Evolutionary conservation across 2,329 filamentous ascomycete genomes (phyloP), one percentile per base, ranked within the genome.

Genomic region (Phyllosticta citrichinensis): DNA sequence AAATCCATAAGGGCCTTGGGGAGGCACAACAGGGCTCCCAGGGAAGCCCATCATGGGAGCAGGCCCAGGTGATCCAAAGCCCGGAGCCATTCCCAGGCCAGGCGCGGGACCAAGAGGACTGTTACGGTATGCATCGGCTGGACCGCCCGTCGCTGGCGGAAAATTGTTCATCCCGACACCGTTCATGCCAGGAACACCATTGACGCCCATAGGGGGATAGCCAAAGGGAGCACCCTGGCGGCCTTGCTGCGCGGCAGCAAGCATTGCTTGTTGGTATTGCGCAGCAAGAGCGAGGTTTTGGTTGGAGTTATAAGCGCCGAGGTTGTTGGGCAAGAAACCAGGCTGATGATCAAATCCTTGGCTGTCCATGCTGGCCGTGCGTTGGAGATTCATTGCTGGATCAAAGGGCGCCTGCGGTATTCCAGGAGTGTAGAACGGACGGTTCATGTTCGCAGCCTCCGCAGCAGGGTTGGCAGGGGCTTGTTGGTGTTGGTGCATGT

Each of bases 251-350:
- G 54, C 54, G n/a, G 79, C 68, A 53, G 80, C 78, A 24, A 83
- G 71, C 66, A 82, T 78, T 35, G 76, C 75, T 68, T 80, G 78
- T 66, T 84, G 83, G 66, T 85, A 85, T 66, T 85, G 83, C 8
- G 56, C 51, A 24, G 55, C 52, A 47, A 61, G 22, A 17, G 60
- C 60, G 33, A 58, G 55, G 62, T 70, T 70, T 22, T 69, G 70
- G 66, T 75, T 58, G 4, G 58, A 51, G n/a, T 56, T 69, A 65
- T 68, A 73, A 11, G 59, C 66, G 59, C 62, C 68, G 12, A 70
- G 68, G 35, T 72, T 73, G 52, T 72, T 70, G 66, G 74, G 73
- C 2, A 68, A 64, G 65, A 74, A 79, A 17, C 25, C 19, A 6
- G 50, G 24, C 25, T 77, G 75, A 19, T 77, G 75, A 19, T 80